These are phyloP conservation scores for Cutaneotrichosporon sp. DNA, from an alignment of 1,284 basidiomycete genomes.

Conservation along the genomic window DNA sequence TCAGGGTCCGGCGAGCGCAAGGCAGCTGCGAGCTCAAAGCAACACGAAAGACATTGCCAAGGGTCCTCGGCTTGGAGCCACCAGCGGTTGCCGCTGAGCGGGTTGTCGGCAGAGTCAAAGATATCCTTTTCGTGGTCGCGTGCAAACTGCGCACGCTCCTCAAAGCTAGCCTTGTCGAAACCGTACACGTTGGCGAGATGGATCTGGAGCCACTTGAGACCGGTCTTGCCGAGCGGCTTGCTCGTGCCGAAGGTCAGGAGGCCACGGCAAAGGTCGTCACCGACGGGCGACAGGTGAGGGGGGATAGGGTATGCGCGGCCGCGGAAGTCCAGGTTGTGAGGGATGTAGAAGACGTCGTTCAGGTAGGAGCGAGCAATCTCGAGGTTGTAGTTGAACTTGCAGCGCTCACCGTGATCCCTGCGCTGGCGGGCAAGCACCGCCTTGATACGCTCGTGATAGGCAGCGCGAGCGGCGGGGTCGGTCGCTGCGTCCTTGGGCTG, in stretches of 20 bases:
- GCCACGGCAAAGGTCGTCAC: slow-evolving; percentile 89
- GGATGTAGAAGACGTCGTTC: slow-evolving; percentile 76
- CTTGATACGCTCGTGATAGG: slow-evolving; percentile 62
- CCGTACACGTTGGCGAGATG: slow-evolving; percentile 91
- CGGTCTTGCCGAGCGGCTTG: slow-evolving; percentile 73
- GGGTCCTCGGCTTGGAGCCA: slow-evolving; percentile 92
- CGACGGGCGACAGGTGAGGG: slow-evolving; percentile 92
- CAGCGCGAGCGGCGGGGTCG: slow-evolving; percentile 62
- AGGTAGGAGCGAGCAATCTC: slow-evolving; percentile 79
- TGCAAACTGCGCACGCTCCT: slow-evolving; percentile 78
- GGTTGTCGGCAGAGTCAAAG: slow-evolving; percentile 77
- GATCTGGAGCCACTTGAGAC: slow-evolving; percentile 82
- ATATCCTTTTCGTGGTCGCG: slow-evolving; percentile 70
- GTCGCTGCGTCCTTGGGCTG: slow-evolving; percentile 60
- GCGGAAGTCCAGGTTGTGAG: slow-evolving; percentile 97
- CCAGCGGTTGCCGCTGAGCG: slow-evolving; percentile 74
- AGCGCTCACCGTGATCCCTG: slow-evolving; percentile 83
- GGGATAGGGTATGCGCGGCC: slow-evolving; percentile 96
- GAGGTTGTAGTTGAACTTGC: slow-evolving; percentile 93
- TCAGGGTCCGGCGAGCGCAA: slow-evolving; percentile 69
- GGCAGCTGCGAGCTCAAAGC: slow-evolving; percentile 77
- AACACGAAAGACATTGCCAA: slow-evolving; percentile 93
- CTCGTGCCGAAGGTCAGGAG: slow-evolving; percentile 77
- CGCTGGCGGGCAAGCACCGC: slow-evolving; percentile 61
- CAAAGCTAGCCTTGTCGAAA: slow-evolving; percentile 91